Percentiles rank a stretch among this genome's conserved stretches.
These are phyloP conservation scores for Cyberlindnera meyerae DNA, from an alignment of 805 yeast genomes.

Conservation along the genomic window DNA sequence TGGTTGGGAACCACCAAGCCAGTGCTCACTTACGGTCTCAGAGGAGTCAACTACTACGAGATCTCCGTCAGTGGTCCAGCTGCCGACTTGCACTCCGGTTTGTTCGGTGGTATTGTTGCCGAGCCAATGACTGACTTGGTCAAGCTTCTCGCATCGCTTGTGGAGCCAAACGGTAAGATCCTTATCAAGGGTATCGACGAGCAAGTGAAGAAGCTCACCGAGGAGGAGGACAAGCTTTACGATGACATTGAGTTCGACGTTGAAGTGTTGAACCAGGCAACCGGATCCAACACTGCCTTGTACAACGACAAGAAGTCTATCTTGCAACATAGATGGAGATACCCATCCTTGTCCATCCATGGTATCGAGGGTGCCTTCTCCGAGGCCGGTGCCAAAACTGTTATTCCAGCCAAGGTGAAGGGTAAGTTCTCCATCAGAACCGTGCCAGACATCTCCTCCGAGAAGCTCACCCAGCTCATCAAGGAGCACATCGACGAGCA, in stretches of 20 bases:
- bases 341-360: slow-evolving; percentile 91
- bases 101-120: slow-evolving; percentile 94
- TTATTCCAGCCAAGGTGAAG: slow-evolving; percentile 87
- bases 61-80: slow-evolving; percentile 81
- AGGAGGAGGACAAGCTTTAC: slow-evolving; percentile 70
- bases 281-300: slow-evolving; percentile 82
- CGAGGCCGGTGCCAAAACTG: slow-evolving; percentile 95
- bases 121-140: slow-evolving; percentile 96
- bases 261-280: slow-evolving; percentile 79
- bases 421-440: slow-evolving; percentile 98
- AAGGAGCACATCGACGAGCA: slow-evolving; percentile 60
- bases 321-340: slow-evolving; percentile 98
- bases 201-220: slow-evolving; percentile 92
- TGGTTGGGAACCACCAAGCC: slow-evolving; percentile 99
- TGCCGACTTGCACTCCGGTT: slow-evolving; percentile 96
- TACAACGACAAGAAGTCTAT: slow-evolving; percentile 76
- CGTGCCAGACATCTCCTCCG: slow-evolving; percentile 87
- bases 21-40: slow-evolving; percentile 92
- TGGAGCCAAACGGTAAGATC: slow-evolving; percentile 77
- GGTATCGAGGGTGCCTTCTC: slow-evolving; percentile 98
- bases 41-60: slow-evolving; percentile 95
- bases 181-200: slow-evolving; percentile 83
- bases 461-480: slow-evolving; percentile 73
- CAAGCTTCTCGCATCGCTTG: slow-evolving; percentile 71
- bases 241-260: slow-evolving; percentile 82